Percentiles rank a stretch among this genome's conserved stretches.
These are phyloP conservation scores for Annulohypoxylon maeteangense DNA, from an alignment of 495 filamentous ascomycete genomes.

Conservation along the genomic window DNA sequence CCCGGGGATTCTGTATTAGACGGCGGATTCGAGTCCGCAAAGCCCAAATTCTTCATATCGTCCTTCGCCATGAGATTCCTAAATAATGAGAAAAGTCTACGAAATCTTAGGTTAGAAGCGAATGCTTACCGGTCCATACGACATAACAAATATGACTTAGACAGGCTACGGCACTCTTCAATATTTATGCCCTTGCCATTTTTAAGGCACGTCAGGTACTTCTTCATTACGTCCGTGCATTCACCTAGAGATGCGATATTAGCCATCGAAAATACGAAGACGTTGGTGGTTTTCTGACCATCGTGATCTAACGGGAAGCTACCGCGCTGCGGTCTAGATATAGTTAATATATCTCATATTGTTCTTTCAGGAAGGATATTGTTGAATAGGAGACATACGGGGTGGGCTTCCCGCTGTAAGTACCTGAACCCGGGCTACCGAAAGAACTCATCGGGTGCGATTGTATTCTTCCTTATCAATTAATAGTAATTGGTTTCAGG, in stretches of 20 bases:
- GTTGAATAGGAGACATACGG: constrained; percentile 67
- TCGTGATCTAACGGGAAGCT: constrained; percentile 97
- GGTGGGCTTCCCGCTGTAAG: constrained; percentile 74
- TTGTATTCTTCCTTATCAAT: not conserved
- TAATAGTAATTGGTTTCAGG: not conserved
- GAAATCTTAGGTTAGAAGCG: not conserved
- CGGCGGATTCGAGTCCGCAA: constrained; percentile 58
- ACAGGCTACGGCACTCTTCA: constrained; percentile 81
- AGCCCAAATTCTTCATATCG: constrained; percentile 91
- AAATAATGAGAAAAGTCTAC: constrained; percentile 17
- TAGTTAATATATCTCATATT: constrained; percentile 11
- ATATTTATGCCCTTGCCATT: constrained; percentile 84
- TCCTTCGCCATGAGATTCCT: constrained; percentile 97
- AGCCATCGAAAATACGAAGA: constrained; percentile 15
- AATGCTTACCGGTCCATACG: constrained; percentile 88
- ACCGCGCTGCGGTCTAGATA: constrained; percentile 83
- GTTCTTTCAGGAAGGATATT: constrained; percentile 19
- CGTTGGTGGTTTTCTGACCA: constrained; percentile 62
- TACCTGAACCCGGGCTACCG: constrained; percentile 79
- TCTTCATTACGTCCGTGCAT: constrained; percentile 86
- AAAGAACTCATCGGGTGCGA: constrained; percentile 66
- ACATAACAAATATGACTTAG: constrained; percentile 88
- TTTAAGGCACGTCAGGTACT: constrained; percentile 87
- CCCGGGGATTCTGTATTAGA: constrained; percentile 28
- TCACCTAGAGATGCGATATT: constrained; percentile 68